phyloP scores from a whole-genome alignment of 2,329 filamentous ascomycete genomes.

The Thelonectria rubi region DNA sequence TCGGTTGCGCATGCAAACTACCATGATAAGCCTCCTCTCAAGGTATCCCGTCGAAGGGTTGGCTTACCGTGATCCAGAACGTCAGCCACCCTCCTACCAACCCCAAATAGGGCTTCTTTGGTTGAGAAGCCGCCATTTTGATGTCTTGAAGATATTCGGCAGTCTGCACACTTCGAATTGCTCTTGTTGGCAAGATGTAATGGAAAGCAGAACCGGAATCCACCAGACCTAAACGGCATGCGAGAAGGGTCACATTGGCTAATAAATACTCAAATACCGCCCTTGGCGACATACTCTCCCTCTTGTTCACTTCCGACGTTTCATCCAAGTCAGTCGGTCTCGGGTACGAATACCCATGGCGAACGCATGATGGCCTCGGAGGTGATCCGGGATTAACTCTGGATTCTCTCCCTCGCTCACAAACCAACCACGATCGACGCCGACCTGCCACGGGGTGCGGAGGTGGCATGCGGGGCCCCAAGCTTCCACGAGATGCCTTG shows the following conservation, averaged over 20 bases:
- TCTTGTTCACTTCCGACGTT: not conserved
- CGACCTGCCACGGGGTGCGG: not conserved
- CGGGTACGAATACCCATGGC: constrained; percentile 5
- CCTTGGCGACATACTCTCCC: not conserved
- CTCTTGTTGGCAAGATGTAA: not conserved
- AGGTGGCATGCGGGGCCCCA: not conserved
- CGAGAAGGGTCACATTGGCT: not conserved
- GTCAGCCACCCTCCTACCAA: constrained; percentile 7
- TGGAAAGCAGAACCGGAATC: not conserved
- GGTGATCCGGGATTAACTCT: constrained; percentile 3
- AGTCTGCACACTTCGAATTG: not conserved
- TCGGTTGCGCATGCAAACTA: constrained; percentile 11
- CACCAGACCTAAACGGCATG: not conserved
- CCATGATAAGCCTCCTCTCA: not conserved
- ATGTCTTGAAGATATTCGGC: not conserved
- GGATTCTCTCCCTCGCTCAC: not conserved
- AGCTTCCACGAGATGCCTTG: not conserved
- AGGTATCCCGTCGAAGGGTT: no score
- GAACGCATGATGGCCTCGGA: constrained; percentile 1
- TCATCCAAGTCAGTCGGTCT: not conserved
- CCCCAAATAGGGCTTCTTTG: constrained; percentile 11
- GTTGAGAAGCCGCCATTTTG: not conserved
- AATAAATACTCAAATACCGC: not conserved
- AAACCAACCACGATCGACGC: not conserved
- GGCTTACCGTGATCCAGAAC: constrained; percentile 7